These are phyloP conservation scores for Rhizopus delemar DNA, from an alignment of 371 early-diverging fungal genomes.

Conservation along the genomic window DNA sequence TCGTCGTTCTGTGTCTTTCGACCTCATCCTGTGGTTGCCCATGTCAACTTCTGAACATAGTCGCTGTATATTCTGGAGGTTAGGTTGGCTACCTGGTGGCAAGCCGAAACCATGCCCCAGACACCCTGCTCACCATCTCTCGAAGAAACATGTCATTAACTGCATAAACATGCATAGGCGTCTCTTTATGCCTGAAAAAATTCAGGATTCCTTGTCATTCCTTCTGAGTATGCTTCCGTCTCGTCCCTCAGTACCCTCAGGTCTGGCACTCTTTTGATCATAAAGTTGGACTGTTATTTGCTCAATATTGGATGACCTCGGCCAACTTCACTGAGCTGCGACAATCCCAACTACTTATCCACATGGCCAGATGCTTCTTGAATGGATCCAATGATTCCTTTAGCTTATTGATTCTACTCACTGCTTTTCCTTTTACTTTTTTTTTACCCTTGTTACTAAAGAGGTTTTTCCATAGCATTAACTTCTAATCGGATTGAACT, in stretches of 20 bases:
- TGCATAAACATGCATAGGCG: neutral
- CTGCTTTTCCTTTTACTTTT: too few species aligned
- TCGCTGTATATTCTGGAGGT: neutral
- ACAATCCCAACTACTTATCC: neutral
- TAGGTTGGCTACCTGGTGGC: neutral
- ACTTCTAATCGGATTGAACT: too few species aligned
- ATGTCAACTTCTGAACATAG: neutral
- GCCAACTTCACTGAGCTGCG: neutral
- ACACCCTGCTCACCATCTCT: neutral
- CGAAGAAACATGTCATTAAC: neutral
- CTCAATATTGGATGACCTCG: neutral
- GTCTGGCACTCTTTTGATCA: neutral
- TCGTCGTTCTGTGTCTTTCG: neutral
- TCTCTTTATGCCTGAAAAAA: neutral
- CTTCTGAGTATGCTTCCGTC: neutral
- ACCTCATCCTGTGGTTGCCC: neutral
- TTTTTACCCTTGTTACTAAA: too few species aligned
- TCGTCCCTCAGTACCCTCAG: neutral
- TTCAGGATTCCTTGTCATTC: neutral
- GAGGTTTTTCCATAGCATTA: too few species aligned
- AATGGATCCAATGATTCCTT: neutral
- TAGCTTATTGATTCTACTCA: neutral
- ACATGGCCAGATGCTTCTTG: neutral
- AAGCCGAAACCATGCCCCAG: neutral
- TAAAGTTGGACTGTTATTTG: neutral